Evolutionary conservation across 1,139 yeast species (phyloP).

Genomic region (Blastobotrys capitulatus): DNA sequence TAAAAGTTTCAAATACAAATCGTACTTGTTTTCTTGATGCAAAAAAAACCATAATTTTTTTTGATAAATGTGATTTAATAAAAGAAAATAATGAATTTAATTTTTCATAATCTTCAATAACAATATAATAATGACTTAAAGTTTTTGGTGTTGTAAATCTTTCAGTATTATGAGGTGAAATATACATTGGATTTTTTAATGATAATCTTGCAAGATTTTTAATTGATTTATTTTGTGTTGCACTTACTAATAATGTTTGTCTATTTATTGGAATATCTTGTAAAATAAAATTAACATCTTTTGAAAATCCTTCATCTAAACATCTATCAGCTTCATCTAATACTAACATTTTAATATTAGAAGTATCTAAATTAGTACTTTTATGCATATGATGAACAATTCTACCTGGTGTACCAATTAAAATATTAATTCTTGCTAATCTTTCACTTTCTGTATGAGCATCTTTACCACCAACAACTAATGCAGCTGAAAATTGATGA

Average conservation of each 20-base stretch:
- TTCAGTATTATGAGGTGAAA: constrained; percentile 43
- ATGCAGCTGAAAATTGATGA: constrained; percentile 82
- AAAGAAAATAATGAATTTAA: constrained; percentile 85
- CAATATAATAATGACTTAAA: constrained; percentile 75
- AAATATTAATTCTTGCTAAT: constrained; percentile 72
- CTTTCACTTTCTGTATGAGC: constrained; percentile 83
- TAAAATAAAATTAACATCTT: constrained; percentile 79
- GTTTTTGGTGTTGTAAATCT: constrained; percentile 70
- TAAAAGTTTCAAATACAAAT: constrained; percentile 82
- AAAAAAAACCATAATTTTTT: constrained; percentile 81
- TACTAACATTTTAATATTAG: constrained; percentile 75
- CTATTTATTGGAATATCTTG: constrained; percentile 72
- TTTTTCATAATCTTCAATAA: constrained; percentile 70
- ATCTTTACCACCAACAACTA: constrained; percentile 96
- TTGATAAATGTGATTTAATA: constrained; percentile 78
- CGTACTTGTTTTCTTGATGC: constrained; percentile 96
- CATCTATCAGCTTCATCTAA: constrained; percentile 96
- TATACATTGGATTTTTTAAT: constrained; percentile 68
- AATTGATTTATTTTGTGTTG: constrained; percentile 88
- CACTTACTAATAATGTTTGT: constrained; percentile 79
- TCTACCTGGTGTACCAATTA: constrained; percentile 96
- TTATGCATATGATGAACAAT: constrained; percentile 92
- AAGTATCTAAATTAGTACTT: constrained; percentile 75
- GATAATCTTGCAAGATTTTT: constrained; percentile 86
- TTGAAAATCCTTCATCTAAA: constrained; percentile 93